Evolutionary conservation across 768 basidiomycete genomes (phyloP), one percentile per base, ranked within the genome.

Genomic region (Tricholoma flavovirens): DNA sequence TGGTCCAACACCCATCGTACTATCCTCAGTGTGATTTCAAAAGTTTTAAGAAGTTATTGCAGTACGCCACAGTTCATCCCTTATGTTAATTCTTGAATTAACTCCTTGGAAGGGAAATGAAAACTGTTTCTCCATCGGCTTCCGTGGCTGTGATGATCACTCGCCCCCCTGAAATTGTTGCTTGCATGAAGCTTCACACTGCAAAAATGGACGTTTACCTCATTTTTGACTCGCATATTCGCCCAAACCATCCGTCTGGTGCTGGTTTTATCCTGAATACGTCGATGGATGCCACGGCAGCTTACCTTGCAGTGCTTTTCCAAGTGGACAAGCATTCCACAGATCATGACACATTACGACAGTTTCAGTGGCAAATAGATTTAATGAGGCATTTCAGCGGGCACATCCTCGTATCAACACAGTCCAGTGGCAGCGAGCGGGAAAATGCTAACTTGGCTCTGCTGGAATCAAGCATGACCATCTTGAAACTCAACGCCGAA

Each of bases 91-190:
- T 42, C 17, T 10, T 8, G 17, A 49, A 33, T n/a, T 22, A 56
- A 17, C 12, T n/a, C 8, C 17, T 45, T 52, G 57, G 4, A 49
- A 75, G 71, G 43, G 58, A 55, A 43, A 57, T 60, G 29, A 62
- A 77, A 66, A 66, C 64, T 40, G 56, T 54, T 19, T 54, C 32
- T 10, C 56, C 54, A 29, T 67, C 57, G 4, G 52, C 56, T 19
- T 64, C 73, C 51, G 56, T 75, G 45, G 78, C 77, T 53, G 72
- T 71, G 33, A 73, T 87, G 51, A 81, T 88, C 57, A 88, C 87
- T 0, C 83, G 85, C 19, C 84, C 87, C 33, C 86, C 87, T 0
- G 87, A 88, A 63, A 87, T 88, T 52, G 66, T 88, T 11, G 74
- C 79, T 15, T 80, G 83, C 62, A 63, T 84, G 57, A 71, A 71